These are phyloP conservation scores for Saraca asoca DNA, from an alignment of 331 rosid species.

Conservation along the genomic window DNA sequence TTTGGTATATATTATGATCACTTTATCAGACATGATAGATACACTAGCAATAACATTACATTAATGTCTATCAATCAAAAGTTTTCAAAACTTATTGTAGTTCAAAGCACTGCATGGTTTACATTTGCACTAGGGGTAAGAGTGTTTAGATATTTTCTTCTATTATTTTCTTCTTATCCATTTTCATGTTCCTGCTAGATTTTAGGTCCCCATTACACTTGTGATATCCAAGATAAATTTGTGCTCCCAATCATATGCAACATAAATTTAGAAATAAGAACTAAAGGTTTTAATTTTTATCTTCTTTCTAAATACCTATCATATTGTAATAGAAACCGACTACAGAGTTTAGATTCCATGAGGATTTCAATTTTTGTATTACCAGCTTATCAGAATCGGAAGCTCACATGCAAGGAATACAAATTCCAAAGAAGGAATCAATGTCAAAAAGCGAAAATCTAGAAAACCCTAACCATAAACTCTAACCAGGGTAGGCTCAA, in stretches of 20 bases:
- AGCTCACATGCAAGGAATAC: no score
- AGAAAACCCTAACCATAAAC: no score
- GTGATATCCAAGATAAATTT: neutral
- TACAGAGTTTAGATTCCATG: no score
- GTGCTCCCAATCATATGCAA: neutral
- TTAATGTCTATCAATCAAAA: no score
- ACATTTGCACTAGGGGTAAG: constrained; percentile 83
- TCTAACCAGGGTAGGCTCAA: no score
- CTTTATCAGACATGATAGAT: no score
- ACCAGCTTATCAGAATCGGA: no score
- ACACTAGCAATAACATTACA: no score
- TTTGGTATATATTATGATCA: no score
- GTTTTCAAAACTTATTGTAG: constrained; percentile 54
- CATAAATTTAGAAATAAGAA: neutral
- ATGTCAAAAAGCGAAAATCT: no score
- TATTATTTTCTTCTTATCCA: constrained; percentile 28
- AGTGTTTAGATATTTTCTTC: constrained; percentile 12
- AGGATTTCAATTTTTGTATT: no score
- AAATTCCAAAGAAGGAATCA: no score
- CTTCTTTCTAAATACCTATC: neutral
- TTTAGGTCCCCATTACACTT: neutral
- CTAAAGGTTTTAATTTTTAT: neutral
- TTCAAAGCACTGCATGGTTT: constrained; percentile 60
- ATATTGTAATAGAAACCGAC: neutral
- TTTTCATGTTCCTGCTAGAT: neutral